Evolutionary conservation across 2,329 filamentous ascomycete genomes (phyloP).

Genomic region (Emydomyces testavorans): DNA sequence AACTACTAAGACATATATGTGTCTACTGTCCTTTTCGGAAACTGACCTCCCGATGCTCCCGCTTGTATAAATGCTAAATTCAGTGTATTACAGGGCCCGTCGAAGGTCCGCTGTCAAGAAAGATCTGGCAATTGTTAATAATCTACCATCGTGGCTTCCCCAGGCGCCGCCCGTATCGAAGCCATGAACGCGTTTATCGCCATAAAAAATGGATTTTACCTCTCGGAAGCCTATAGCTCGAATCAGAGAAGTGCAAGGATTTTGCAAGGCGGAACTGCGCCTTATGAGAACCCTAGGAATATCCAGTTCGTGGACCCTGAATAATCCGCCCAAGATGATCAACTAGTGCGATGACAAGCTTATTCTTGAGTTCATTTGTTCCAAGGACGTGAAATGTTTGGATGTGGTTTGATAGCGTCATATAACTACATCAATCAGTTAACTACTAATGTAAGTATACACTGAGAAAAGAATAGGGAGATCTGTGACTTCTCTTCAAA

Average conservation of each 20-base stretch:
- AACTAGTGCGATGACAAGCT: conserved; percentile 27
- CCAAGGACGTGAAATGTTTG: background rate
- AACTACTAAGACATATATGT: too few species aligned
- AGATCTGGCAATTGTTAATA: conserved; percentile 32
- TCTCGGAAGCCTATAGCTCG: conserved; percentile 18
- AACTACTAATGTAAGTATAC: too few species aligned
- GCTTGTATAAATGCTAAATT: conserved; percentile 1
- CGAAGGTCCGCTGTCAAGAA: conserved; percentile 33
- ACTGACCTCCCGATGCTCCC: background rate
- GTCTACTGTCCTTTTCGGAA: too few species aligned
- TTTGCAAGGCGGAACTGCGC: conserved; percentile 33
- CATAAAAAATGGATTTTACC: conserved; percentile 21
- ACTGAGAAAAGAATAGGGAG: too few species aligned
- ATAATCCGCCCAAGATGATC: conserved; percentile 34
- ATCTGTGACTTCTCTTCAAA: too few species aligned
- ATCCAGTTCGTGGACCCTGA: conserved; percentile 30
- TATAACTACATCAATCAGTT: too few species aligned
- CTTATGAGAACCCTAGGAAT: conserved; percentile 34
- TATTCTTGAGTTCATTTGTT: background rate
- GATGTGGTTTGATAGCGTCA: background rate
- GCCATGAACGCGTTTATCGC: conserved; percentile 36
- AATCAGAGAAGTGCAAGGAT: conserved; percentile 30
- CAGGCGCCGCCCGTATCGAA: conserved; percentile 29
- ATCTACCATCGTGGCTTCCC: conserved; percentile 33
- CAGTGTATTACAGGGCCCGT: conserved; percentile 25